These are phyloP conservation scores for Phanerochaete carnosa DNA, from an alignment of 768 basidiomycete species.

Conservation along the genomic window DNA sequence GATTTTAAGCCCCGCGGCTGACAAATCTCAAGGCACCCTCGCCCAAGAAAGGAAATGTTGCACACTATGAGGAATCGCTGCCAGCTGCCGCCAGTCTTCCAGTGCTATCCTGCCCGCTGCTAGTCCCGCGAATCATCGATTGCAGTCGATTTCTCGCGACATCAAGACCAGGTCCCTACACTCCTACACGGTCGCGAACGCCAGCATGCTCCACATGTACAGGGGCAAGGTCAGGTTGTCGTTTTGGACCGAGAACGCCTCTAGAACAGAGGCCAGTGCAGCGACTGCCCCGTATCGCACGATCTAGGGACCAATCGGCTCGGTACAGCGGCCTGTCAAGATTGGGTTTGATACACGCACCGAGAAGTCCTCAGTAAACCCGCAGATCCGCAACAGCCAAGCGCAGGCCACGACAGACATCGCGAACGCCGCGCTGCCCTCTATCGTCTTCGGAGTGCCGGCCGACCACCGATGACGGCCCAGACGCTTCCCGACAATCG, in stretches of 20 bases:
- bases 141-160: neutral
- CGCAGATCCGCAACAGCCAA: slow-evolving; percentile 65
- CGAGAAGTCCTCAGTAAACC: slow-evolving; percentile 71
- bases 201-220: slow-evolving; percentile 90
- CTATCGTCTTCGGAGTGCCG: slow-evolving; percentile 82
- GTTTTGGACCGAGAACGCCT: slow-evolving; percentile 93
- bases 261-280: slow-evolving; percentile 67
- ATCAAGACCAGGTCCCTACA: neutral
- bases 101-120: neutral
- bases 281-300: slow-evolving; percentile 63
- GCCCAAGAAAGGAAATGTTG: neutral
- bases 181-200: slow-evolving; percentile 45
- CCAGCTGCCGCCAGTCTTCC: neutral
- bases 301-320: slow-evolving; percentile 41
- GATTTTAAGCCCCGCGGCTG: neutral
- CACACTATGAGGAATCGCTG: neutral
- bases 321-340: neutral
- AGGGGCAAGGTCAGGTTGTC: slow-evolving; percentile 97
- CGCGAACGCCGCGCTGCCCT: slow-evolving; percentile 85
- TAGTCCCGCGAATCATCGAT: neutral
- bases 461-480: slow-evolving; percentile 85
- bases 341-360: slow-evolving; percentile 42
- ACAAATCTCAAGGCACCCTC: neutral
- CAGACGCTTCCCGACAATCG: slow-evolving; percentile 83
- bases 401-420: slow-evolving; percentile 66